phyloP scores from a whole-genome alignment of 805 yeast genomes.

The Schizosaccharomyces osmophilus region DNA sequence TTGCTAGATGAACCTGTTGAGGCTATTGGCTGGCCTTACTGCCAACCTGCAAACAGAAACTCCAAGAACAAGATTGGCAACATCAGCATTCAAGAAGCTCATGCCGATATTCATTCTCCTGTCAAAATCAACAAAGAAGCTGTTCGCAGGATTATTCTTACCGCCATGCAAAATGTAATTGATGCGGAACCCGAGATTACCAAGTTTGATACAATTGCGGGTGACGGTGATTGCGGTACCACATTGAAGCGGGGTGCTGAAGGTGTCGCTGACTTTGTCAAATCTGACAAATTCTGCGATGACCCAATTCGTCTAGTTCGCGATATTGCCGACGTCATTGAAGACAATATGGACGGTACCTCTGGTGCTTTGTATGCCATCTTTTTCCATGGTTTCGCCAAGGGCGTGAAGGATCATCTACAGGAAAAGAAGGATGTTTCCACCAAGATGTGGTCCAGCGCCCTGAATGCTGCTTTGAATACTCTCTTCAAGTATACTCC shows the following conservation, averaged over 20 bases:
- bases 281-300: slow-evolving; percentile 20
- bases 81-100: not conserved
- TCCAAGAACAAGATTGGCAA: not conserved
- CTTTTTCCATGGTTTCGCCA: slow-evolving; percentile 51
- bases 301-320: slow-evolving; percentile 30
- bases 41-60: not conserved
- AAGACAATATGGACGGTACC: slow-evolving; percentile 90
- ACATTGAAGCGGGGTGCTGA: slow-evolving; percentile 65
- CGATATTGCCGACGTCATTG: slow-evolving; percentile 44
- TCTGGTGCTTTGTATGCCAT: slow-evolving; percentile 85
- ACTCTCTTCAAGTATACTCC: slow-evolving; percentile 65
- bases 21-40: slow-evolving; percentile 7
- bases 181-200: slow-evolving; percentile 67
- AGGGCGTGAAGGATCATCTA: slow-evolving; percentile 12
- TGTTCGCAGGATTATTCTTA: slow-evolving; percentile 12
- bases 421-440: slow-evolving; percentile 4
- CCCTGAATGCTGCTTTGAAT: slow-evolving; percentile 29
- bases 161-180: slow-evolving; percentile 24
- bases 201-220: slow-evolving; percentile 63
- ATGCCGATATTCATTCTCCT: not conserved
- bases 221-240: slow-evolving; percentile 95
- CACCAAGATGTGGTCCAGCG: slow-evolving; percentile 9
- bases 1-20: slow-evolving; percentile 7
- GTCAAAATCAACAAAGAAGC: slow-evolving; percentile 3
- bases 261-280: slow-evolving; percentile 34